phyloP scores from a whole-genome alignment of 2,329 filamentous ascomycete genomes.

The Fusarium proliferatum region DNA sequence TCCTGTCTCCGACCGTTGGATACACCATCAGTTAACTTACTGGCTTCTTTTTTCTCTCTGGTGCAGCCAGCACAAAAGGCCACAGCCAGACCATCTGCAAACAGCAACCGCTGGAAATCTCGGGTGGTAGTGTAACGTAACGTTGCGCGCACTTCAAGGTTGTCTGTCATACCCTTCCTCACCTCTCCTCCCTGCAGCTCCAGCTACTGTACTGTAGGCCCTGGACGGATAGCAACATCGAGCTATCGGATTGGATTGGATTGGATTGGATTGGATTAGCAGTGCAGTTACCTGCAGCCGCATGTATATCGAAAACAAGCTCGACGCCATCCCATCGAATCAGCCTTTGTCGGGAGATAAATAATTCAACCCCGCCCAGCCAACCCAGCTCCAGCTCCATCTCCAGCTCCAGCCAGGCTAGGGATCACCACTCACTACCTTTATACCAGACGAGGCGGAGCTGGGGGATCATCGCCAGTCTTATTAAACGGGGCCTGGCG shows the following conservation, averaged over 20 bases:
- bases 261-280: constrained; percentile 3
- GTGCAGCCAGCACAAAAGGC: constrained; percentile 10
- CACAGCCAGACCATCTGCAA: constrained; percentile 5
- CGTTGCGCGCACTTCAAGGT: constrained; percentile 40
- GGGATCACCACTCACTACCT: constrained; percentile 5
- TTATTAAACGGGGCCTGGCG: constrained; percentile 39
- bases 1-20: not conserved
- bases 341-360: constrained; percentile 6
- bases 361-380: not conserved
- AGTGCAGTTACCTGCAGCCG: not conserved
- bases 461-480: constrained; percentile 31
- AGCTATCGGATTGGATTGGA: constrained; percentile 1
- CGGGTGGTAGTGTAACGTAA: constrained; percentile 43
- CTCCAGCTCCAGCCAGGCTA: not conserved
- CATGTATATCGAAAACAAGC: constrained; percentile 22
- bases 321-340: constrained; percentile 5
- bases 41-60: not conserved
- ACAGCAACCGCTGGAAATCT: constrained; percentile 5
- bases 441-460: constrained; percentile 16
- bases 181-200: not conserved
- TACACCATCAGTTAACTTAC: not conserved
- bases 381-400: not conserved
- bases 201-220: not conserved
- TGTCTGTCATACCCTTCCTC: constrained; percentile 18
- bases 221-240: constrained; percentile 2